These are phyloP conservation scores for Mycosphaerella arachidis DNA, from an alignment of 2,329 filamentous ascomycete genomes.

Conservation along the genomic window DNA sequence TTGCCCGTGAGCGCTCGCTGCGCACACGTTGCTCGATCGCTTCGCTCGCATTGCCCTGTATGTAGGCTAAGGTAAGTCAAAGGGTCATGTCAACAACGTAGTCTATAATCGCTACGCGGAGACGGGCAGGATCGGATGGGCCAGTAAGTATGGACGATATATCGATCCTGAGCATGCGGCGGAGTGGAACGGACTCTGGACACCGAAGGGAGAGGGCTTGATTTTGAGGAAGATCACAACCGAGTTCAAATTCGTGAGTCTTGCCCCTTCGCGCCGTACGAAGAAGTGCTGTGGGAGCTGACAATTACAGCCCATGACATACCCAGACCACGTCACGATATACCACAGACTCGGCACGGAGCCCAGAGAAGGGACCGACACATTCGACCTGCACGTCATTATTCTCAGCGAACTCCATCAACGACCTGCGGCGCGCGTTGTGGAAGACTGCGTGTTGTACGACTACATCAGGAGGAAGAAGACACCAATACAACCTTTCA, in stretches of 20 bases:
- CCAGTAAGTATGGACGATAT: conserved; percentile 59
- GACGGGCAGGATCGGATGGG: conserved; percentile 73
- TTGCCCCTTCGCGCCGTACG: conserved; percentile 65
- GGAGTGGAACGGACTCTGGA: conserved; percentile 67
- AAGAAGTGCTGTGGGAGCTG: conserved; percentile 33
- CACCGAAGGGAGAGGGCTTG: conserved; percentile 62
- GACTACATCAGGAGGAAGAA: conserved; percentile 62
- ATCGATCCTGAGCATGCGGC: conserved; percentile 57
- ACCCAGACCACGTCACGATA: conserved; percentile 75
- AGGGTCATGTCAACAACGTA: conserved; percentile 80
- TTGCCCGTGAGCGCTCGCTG: not conserved
- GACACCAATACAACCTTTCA: conserved; percentile 54
- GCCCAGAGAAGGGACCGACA: conserved; percentile 48
- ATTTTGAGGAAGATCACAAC: conserved; percentile 76
- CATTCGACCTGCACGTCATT: conserved; percentile 57
- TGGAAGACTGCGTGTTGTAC: conserved; percentile 76
- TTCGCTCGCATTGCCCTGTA: conserved; percentile 4
- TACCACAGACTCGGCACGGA: conserved; percentile 67
- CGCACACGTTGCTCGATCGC: not conserved
- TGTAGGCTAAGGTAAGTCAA: conserved; percentile 17
- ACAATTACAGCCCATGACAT: conserved; percentile 65
- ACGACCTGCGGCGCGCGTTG: conserved; percentile 66
- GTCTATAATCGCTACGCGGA: conserved; percentile 81
- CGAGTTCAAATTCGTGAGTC: conserved; percentile 76
- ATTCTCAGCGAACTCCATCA: conserved; percentile 73